Evolutionary conservation across 345 rosid genomes (phyloP).

Genomic region (Zanthoxylum bungeanum): DNA sequence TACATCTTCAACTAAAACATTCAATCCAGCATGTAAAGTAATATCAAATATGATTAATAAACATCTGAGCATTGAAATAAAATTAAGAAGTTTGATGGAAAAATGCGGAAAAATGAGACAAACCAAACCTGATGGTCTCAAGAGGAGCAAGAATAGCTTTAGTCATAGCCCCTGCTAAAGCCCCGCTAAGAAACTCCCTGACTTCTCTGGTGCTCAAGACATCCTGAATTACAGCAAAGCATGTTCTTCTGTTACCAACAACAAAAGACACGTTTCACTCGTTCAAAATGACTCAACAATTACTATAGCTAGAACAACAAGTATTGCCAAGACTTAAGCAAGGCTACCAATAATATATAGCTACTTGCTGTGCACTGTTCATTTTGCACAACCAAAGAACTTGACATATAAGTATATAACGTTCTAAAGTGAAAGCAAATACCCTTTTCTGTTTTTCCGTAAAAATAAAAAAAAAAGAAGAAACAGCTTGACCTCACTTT

Average conservation of each 20-base stretch:
- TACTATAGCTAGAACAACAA: neutral
- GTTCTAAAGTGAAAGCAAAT: neutral
- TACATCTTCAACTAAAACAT: neutral
- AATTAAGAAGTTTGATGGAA: neutral
- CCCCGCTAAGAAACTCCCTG: slow-evolving; percentile 94
- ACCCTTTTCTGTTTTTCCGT: neutral
- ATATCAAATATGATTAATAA: neutral
- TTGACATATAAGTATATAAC: neutral
- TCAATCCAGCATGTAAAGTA: neutral
- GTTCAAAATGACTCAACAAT: neutral
- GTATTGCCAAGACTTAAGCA: neutral
- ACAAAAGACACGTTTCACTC: slow-evolving; percentile 5
- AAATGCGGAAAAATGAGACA: neutral
- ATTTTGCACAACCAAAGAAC: neutral
- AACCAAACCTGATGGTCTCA: slow-evolving; percentile 84
- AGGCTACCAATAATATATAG: neutral
- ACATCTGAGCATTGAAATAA: neutral
- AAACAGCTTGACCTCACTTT: neutral
- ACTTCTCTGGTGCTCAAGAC: slow-evolving; percentile 70
- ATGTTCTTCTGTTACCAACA: slow-evolving; percentile 12
- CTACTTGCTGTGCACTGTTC: neutral
- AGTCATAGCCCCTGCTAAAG: slow-evolving; percentile 98
- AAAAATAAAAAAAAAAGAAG: neutral
- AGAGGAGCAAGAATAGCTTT: slow-evolving; percentile 98
- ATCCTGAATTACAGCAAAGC: slow-evolving; percentile 46